Conservation (phyloP, 768 basidiomycete genomes). For the Pholiota conissans region DNA sequence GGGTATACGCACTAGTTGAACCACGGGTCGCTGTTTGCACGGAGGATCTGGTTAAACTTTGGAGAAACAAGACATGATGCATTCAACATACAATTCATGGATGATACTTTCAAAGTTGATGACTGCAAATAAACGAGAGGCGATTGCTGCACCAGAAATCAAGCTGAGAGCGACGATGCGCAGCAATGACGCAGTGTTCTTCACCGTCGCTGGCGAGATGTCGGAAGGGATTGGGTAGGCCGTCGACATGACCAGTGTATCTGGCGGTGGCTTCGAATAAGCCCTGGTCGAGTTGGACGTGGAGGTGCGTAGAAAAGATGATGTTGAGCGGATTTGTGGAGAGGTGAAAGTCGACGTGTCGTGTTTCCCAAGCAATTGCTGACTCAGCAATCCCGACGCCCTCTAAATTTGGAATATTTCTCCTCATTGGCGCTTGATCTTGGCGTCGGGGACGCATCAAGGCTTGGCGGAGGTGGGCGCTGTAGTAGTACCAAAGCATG, state of each 20-base stretch:
- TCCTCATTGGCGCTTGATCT: slow-evolving; percentile 13
- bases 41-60: slow-evolving; percentile 12
- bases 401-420: slow-evolving; percentile 17
- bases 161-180: slow-evolving; percentile 87
- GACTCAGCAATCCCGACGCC: slow-evolving; percentile 24
- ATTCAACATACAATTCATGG: slow-evolving; percentile 87
- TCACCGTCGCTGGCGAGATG: slow-evolving; percentile 68
- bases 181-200: slow-evolving; percentile 88
- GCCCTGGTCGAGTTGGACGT: slow-evolving; percentile 1
- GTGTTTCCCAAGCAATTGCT: slow-evolving; percentile 18
- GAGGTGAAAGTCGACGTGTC: slow-evolving; percentile 32
- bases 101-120: slow-evolving; percentile 99
- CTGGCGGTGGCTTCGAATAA: slow-evolving; percentile 10
- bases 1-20: slow-evolving; percentile 87
- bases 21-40: slow-evolving; percentile 82
- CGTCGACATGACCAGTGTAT: slow-evolving; percentile 58
- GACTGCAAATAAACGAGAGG: slow-evolving; percentile 96
- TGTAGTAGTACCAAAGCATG: too few relatives aligned
- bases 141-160: slow-evolving; percentile 93
- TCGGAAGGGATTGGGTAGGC: slow-evolving; percentile 75
- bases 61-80: not conserved
- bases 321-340: slow-evolving; percentile 8
- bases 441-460: slow-evolving; percentile 2
- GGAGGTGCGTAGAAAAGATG: slow-evolving; percentile 9
- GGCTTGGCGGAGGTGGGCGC: not conserved